These are phyloP conservation scores for Boehmeria nivea DNA, from an alignment of 306 rosid species.

Conservation along the genomic window DNA sequence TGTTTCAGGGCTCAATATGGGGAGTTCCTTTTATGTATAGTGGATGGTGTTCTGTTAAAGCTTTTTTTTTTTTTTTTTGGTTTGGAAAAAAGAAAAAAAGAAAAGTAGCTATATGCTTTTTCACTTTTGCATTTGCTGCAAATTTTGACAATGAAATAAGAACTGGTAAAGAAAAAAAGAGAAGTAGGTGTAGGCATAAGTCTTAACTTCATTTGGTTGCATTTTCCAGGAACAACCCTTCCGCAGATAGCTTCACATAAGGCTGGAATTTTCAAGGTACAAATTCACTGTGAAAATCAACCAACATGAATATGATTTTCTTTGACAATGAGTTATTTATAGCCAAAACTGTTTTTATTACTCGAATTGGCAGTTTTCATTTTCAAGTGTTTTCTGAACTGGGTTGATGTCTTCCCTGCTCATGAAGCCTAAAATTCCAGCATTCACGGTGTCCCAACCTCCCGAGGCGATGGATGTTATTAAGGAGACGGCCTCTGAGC, in stretches of 20 bases:
- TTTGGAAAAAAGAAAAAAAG: slow-evolving; percentile 3
- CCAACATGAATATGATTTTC: slow-evolving; percentile 20
- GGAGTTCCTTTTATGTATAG: background rate
- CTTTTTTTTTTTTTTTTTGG: too few species aligned
- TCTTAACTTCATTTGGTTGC: background rate
- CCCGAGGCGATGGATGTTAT: slow-evolving; percentile 76
- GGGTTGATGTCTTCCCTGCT: slow-evolving; percentile 42
- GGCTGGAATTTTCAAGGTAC: slow-evolving; percentile 79
- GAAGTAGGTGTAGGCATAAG: background rate
- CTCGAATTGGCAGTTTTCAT: slow-evolving; percentile 27
- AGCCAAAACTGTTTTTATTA: slow-evolving; percentile 27
- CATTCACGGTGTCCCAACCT: slow-evolving; percentile 69
- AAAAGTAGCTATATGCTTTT: background rate
- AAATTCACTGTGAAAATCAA: slow-evolving; percentile 20
- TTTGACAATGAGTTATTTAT: slow-evolving; percentile 21
- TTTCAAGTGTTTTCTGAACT: slow-evolving; percentile 38
- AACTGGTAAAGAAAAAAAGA: slow-evolving; percentile 4
- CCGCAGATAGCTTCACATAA: slow-evolving; percentile 63
- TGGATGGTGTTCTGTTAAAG: slow-evolving; percentile 1
- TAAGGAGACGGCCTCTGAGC: slow-evolving; percentile 46
- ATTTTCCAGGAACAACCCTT: slow-evolving; percentile 54
- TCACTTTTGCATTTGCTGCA: too few species aligned
- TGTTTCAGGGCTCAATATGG: too few species aligned
- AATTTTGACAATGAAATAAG: too few species aligned
- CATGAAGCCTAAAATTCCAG: slow-evolving; percentile 74